These are phyloP conservation scores for Odontarrhena argentea DNA, from an alignment of 345 rosid species.

Conservation along the genomic window DNA sequence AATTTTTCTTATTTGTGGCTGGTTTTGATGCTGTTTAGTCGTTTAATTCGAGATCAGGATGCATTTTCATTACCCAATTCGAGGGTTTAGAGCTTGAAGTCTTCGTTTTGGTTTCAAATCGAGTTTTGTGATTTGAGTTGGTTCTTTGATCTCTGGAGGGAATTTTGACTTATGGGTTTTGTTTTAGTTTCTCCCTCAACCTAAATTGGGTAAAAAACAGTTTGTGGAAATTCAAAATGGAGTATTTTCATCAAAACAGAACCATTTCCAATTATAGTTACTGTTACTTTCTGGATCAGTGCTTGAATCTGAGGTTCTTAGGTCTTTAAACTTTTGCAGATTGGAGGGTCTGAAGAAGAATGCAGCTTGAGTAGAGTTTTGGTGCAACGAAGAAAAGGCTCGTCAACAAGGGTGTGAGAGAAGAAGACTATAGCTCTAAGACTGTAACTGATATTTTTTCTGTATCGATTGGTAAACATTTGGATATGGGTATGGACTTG, in stretches of 20 bases:
- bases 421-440: constrained; percentile 11
- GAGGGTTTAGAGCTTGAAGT: constrained; percentile 31
- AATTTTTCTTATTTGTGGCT: background rate
- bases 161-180: constrained; percentile 26
- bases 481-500: constrained; percentile 56
- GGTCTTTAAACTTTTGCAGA: constrained; percentile 28
- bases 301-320: constrained; percentile 25
- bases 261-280: constrained; percentile 23
- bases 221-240: constrained; percentile 28
- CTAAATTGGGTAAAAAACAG: background rate
- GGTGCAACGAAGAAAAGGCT: constrained; percentile 28
- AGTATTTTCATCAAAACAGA: constrained; percentile 21
- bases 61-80: background rate
- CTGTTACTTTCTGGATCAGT: constrained; percentile 34
- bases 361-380: constrained; percentile 6
- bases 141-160: constrained; percentile 26
- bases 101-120: constrained; percentile 21
- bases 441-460: constrained; percentile 9
- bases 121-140: constrained; percentile 20
- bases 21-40: background rate
- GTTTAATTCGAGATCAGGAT: constrained; percentile 9
- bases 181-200: background rate
- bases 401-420: background rate
- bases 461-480: constrained; percentile 9
- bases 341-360: constrained; percentile 34